Base-by-base conservation (phyloP, 805 yeast species). In the Wickerhamomyces alni region DNA sequence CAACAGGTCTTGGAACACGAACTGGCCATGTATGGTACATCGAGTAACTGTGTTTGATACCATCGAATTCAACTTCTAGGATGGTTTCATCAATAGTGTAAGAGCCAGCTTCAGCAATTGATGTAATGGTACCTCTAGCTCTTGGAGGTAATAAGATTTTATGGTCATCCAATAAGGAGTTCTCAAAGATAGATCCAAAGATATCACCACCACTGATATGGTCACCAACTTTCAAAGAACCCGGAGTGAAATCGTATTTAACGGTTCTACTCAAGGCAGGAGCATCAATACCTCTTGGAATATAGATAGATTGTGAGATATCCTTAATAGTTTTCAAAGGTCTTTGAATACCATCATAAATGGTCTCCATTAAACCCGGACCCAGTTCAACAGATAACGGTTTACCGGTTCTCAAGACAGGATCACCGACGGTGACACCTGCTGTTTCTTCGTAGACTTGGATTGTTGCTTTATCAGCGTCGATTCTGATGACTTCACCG, bases 11-110 rank as follows among this genome's bases (percentile, higher is more conserved):
- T 55, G 99, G 98, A 33, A 89, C 96, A 75, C 99, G 88, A 47
- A 93, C 99, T 28, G 99, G 99, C 99, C 99, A 93, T 22, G 96
- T 82, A 68, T 93, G 99, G 83, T 79, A 87, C 96, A 93, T 88
- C 33, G 94, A 74, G 72, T 86, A 91, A 37, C 75, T 72, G 51
- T 74, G 75, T 52, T 75, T 84, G 58, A 78, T 75, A 52, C 97
- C 98, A 46, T 88, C 91, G 57, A 89, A 93, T 67, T 93, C 99
- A 44, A 93, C 87, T 69, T 93, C 99, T 53, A 93, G 68, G 40
- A 93, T 70, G 37, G 87, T 78, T 56, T 89, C 96, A 51, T 87
- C 96, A 41, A 93, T 87, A 33, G 82, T 79, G 70, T 93, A 93
- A 43, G 89, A 80, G 52, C 99, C 99, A 39, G 87, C 76, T 56